Base-by-base conservation (phyloP, 163 green algal species). In the Chlamydomonas reinhardtii region DNA sequence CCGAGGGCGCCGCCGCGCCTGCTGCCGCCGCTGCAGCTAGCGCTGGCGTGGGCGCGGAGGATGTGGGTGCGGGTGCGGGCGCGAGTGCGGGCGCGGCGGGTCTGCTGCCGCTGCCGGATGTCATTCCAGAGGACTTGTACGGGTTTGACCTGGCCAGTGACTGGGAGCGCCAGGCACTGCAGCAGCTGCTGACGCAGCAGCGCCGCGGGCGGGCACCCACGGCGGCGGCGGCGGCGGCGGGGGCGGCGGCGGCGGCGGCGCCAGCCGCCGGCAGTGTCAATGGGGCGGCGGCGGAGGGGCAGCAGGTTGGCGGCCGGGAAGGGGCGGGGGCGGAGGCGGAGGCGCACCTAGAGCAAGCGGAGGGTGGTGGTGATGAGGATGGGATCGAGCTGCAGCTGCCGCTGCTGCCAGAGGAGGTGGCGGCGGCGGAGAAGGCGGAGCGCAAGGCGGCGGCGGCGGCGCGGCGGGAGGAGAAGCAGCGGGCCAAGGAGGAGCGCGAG, bases 111-210 rank as follows among this genome's bases (percentile, higher is more conserved):
- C 83, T 94, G 74, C 91, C 91, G 25, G 74, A 70, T 2, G 34
- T n/a, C 0, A 74, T 92, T 48, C 91, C 89, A 17, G 82, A 84
- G n/a, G 90, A 93, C 56, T 65, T 93, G 12, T 92, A 93, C 84
- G 59, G 59, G 20, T 91, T 88, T 34, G 66, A 90, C 27, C 73
- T 93, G 48, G 68, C 37, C 2, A 83, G 24, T 25, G 88, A 93
- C 6, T 94, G 91, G 90, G 91, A 94, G 86, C 31, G 86, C 52
- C 16, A 91, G 61, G 90, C 90, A 2, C 76, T 93, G 81, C 76
- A 88, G 70, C 83, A 83, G 62, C 25, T 76, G 76, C 34, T 76
- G 62, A 16, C 54, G 25, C 62, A 74, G 59, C 59, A 86, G 65
- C 71, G 69, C 59, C 4, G 25, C 24, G 12, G 22, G 59, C 24